These are phyloP conservation scores for Fagus crenata DNA, from an alignment of 306 rosid genomes.

Conservation along the genomic window DNA sequence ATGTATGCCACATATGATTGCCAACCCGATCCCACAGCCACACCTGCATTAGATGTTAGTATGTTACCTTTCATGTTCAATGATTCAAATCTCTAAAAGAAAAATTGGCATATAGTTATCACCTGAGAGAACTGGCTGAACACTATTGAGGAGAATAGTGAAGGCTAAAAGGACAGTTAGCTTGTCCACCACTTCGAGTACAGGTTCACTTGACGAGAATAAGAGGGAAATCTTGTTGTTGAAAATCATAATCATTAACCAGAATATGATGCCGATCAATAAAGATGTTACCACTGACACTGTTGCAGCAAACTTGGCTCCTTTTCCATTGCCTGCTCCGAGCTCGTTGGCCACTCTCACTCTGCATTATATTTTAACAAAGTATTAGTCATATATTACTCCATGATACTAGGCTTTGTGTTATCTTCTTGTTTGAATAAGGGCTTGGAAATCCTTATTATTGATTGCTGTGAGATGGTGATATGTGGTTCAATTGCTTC, in stretches of 20 bases:
- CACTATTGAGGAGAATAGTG: constrained; percentile 71
- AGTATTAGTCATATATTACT: too few species aligned
- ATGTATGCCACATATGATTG: constrained; percentile 81
- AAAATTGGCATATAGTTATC: neutral
- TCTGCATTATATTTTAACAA: constrained; percentile 29
- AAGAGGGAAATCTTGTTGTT: constrained; percentile 49
- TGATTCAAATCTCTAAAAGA: too few species aligned
- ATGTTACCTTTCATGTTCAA: too few species aligned
- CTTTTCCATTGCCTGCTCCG: constrained; percentile 80
- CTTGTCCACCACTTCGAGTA: constrained; percentile 51
- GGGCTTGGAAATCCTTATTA: too few species aligned
- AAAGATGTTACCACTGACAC: constrained; percentile 65
- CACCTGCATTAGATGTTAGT: constrained; percentile 38
- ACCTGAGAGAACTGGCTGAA: constrained; percentile 83
- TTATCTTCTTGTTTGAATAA: too few species aligned
- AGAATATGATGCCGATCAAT: constrained; percentile 62
- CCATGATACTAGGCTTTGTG: too few species aligned
- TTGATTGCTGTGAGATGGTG: too few species aligned
- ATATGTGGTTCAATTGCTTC: too few species aligned
- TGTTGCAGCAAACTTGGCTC: constrained; percentile 68
- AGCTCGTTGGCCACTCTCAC: constrained; percentile 89
- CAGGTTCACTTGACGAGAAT: constrained; percentile 56
- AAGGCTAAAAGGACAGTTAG: constrained; percentile 67
- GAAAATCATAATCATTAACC: constrained; percentile 47
- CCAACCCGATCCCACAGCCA: constrained; percentile 95